Evolutionary conservation across 139 green algal genomes (phyloP).

Genomic region (Coccomyxa sp.): DNA sequence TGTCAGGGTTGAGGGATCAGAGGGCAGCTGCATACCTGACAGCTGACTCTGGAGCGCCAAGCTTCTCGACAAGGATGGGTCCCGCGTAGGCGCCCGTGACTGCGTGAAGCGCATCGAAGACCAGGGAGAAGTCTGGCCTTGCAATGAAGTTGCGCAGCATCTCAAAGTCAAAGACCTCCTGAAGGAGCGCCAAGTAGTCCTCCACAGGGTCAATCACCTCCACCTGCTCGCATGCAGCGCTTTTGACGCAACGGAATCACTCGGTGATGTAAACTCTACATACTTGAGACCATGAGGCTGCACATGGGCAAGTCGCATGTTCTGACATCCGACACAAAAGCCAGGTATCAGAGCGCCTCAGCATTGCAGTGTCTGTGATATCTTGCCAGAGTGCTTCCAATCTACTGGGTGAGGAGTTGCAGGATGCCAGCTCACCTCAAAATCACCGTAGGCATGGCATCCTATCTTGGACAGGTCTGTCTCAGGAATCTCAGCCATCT

Average conservation of each 20-base stretch:
- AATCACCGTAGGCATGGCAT: slow-evolving; percentile 77
- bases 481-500: slow-evolving; percentile 90
- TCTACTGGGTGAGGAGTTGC: background rate
- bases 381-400: background rate
- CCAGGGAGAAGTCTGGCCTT: slow-evolving; percentile 85
- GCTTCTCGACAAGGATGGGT: slow-evolving; percentile 86
- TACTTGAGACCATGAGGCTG: no score
- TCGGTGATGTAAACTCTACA: no score
- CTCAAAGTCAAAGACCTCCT: slow-evolving; percentile 96
- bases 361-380: background rate
- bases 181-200: slow-evolving; percentile 90
- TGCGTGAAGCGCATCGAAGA: slow-evolving; percentile 96
- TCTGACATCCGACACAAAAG: no score
- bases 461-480: slow-evolving; percentile 84
- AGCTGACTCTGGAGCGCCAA: slow-evolving; percentile 50
- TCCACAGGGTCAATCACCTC: slow-evolving; percentile 91
- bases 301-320: background rate
- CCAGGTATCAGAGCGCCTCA: no score
- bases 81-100: slow-evolving; percentile 95
- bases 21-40: slow-evolving; percentile 37
- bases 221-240: no score
- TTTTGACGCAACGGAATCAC: no score
- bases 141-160: slow-evolving; percentile 78
- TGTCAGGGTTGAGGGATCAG: no score
- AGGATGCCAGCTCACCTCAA: slow-evolving; percentile 46